Base-by-base conservation (phyloP, 2,329 filamentous ascomycete genomes). In the Drechslera avenae region DNA sequence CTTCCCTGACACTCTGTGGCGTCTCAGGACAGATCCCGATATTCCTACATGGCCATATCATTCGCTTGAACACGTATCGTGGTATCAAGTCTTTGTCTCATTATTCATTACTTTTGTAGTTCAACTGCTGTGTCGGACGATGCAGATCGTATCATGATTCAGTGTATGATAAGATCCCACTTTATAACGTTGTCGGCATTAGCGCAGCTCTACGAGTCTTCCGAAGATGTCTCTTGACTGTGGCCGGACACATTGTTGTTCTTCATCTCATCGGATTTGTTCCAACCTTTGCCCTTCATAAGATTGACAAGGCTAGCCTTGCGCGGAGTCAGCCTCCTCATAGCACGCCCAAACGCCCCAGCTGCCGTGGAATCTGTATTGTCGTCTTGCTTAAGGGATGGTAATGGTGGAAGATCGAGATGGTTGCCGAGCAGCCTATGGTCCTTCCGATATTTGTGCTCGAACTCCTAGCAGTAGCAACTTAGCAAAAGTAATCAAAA, bases 261-360 rank as follows among this genome's bases (percentile, higher is more conserved):
- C 31, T 51, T 58, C 5, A 19, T n/a, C 3, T 64, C 62, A 12
- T 66, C 59, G 7, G 37, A 48, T 43, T 52, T 63, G 52, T 60
- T 67, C 61, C 66, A 66, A 14, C 68, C 61, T 51, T 66, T 72
- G 5, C 66, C 68, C 36, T 68, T 73, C 30, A 73, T 53, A 14
- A 73, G 39, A 19, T 71, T 71, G 48, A 64, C 67, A 17, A 73
- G 57, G 54, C 69, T 72, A 50, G 57, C 59, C 50, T 73, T 73
- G 13, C 69, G 59, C 26, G 68, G 69, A 30, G 69, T 72, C 52
- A 73, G 55, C 52, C 66, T 72, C 37, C 69, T 60, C 17, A 71
- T 60, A 18, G 68, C 68, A 51, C 67, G 60, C 33, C 63, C 63
- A 43, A 72, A 57, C 9, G 66, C 47, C 39, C 66, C 66, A 36